Percentiles rank a stretch among this genome's conserved stretches.
Evolutionary conservation across 2,329 filamentous ascomycete species (phyloP).

Genomic region (Cladosporium sp.): DNA sequence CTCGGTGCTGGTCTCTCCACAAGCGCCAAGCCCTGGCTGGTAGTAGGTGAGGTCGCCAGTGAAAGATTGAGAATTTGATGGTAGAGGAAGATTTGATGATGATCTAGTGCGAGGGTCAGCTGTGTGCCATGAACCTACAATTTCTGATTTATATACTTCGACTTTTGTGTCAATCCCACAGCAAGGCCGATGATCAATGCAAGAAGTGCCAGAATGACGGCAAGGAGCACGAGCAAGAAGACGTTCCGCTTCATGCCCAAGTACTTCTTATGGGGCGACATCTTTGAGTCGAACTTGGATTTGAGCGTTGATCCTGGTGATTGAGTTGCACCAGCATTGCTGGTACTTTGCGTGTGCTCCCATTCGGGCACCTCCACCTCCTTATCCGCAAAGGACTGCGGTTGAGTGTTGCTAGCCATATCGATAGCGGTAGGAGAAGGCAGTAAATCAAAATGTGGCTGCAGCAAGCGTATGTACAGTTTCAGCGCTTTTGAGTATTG

Average conservation of each 20-base stretch:
- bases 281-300: conserved; percentile 30
- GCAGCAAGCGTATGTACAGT: background rate
- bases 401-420: background rate
- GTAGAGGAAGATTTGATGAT: conserved; percentile 47
- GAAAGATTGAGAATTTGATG: conserved; percentile 49
- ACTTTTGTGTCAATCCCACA: conserved; percentile 31
- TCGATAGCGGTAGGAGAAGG: background rate
- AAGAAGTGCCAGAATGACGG: conserved; percentile 32
- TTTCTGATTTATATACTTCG: conserved; percentile 7
- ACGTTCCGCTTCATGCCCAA: conserved; percentile 36
- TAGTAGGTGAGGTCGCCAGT: conserved; percentile 69
- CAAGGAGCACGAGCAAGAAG: conserved; percentile 34
- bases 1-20: conserved; percentile 54
- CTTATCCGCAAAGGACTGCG: conserved; percentile 7
- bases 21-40: conserved; percentile 62
- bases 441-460: background rate
- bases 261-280: conserved; percentile 38
- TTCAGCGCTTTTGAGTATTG: background rate
- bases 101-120: conserved; percentile 17
- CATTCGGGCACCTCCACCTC: conserved; percentile 24
- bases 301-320: background rate
- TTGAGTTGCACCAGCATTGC: background rate
- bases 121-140: background rate
- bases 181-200: conserved; percentile 41
- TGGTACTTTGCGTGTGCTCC: conserved; percentile 17